Base-by-base conservation (phyloP, 164 flowering plant genomes). In the Houttuynia cordata region DNA sequence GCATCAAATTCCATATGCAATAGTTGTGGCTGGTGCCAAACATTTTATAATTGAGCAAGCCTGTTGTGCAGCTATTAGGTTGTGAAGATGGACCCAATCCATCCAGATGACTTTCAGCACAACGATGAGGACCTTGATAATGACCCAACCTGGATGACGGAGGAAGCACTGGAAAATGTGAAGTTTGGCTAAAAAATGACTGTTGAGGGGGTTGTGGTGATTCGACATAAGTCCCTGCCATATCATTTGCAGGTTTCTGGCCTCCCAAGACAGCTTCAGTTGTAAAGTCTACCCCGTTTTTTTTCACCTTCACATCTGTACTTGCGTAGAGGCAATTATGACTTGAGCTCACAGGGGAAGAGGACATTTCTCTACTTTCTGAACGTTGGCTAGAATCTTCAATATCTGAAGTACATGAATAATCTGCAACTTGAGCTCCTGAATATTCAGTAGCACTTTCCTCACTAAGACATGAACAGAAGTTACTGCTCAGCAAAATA, bases 381-480 rank as follows among this genome's bases (percentile, higher is more conserved):
- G 87, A 83, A 47, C 75, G 80, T 51, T 71, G 87, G 66, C 80
- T 78, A 20, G 83, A 71, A 67, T 84, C 87, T 64, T 92, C 93
- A 20, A 93, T 87, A 76, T 87, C 95, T 37, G 96, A 85, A n/a
- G 77, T 76, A 23, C 81, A 81, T 53, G 80, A 77, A 5, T 83
- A 85, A 55, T 84, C 96, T 5, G 68, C 56, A 72, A 76, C 84
- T 65, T 69, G 96, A 53, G 70, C 64, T 60, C 81, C 78, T 25
- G 87, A 81, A 30, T 82, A 80, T 41, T 71, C 75, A 51, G 78
- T 70, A 66, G 77, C 79, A 74, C 82, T 79, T 69, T 86, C 98
- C 70, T 86, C 96, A 63, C 95, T 87, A 13, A 75, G 86, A 73
- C 86, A 87, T 24, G 88, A 85, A 20, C 91, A 89, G 67, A 84